These are phyloP conservation scores for Scorias spongiosa DNA, from an alignment of 2,329 filamentous ascomycete genomes.

Conservation along the genomic window DNA sequence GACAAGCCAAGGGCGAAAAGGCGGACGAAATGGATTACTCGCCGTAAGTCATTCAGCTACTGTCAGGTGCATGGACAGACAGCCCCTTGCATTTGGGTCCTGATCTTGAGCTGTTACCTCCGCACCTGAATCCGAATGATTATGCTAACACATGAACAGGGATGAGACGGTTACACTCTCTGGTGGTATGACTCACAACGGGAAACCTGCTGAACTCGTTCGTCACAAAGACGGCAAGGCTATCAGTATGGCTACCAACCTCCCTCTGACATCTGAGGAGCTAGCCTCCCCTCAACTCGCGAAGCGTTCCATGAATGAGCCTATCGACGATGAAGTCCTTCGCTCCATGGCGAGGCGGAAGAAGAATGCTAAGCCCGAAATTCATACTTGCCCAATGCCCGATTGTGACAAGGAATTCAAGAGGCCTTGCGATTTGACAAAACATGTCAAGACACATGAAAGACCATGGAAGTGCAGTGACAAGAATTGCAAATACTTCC, in stretches of 20 bases:
- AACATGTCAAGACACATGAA: constrained; percentile 96
- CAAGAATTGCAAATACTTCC: constrained; percentile 72
- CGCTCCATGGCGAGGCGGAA: constrained; percentile 92
- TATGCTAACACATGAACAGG: constrained; percentile 23
- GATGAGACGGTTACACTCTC: constrained; percentile 63
- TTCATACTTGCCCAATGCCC: constrained; percentile 41
- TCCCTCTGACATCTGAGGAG: constrained; percentile 37
- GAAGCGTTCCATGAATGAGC: constrained; percentile 40
- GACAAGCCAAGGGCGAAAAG: constrained; percentile 41
- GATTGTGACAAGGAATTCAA: constrained; percentile 82
- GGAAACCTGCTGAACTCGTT: constrained; percentile 69
- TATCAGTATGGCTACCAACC: constrained; percentile 49
- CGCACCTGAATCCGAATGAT: constrained; percentile 2
- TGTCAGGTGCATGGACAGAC: not conserved
- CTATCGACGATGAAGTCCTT: constrained; percentile 68
- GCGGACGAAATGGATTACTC: constrained; percentile 37
- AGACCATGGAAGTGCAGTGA: constrained; percentile 89
- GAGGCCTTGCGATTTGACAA: constrained; percentile 90
- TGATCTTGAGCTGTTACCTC: constrained; percentile 2
- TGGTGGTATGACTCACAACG: constrained; percentile 68
- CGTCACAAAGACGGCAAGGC: constrained; percentile 66
- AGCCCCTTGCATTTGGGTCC: not conserved
- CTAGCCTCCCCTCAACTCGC: constrained; percentile 37
- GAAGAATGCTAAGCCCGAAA: constrained; percentile 54
- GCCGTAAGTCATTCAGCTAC: constrained; percentile 24